Percentiles rank a stretch among this genome's conserved stretches.
Conservation (phyloP, 2,329 filamentous ascomycete genomes). For the Ambrosiella cleistominuta region DNA sequence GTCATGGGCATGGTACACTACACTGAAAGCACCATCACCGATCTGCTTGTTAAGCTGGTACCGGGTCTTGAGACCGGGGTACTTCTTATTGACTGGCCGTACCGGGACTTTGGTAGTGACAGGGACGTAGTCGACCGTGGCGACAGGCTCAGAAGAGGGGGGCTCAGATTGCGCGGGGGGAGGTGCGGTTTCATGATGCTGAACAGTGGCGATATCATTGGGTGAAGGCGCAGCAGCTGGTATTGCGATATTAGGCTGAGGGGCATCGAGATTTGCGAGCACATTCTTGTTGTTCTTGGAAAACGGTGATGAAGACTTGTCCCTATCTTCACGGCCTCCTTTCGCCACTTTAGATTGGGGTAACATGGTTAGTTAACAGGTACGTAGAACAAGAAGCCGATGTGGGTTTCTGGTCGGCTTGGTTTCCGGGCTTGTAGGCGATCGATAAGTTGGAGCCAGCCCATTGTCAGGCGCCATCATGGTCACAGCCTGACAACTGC, state of each 20-base stretch:
- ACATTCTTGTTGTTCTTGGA: not conserved
- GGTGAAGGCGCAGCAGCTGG: not conserved
- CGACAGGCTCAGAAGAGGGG: not conserved
- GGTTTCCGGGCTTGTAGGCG: not conserved
- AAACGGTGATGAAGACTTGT: slow-evolving; percentile 1
- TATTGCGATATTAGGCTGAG: not conserved
- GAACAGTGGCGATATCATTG: slow-evolving; percentile 4
- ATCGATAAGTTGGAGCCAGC: no score
- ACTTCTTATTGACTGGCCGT: slow-evolving; percentile 14
- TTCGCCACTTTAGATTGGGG: slow-evolving; percentile 4
- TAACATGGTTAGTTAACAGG: not conserved
- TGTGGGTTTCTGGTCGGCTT: not conserved
- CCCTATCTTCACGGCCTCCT: slow-evolving; percentile 9
- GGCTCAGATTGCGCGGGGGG: not conserved
- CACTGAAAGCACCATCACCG: slow-evolving; percentile 97
- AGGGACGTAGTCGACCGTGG: not conserved
- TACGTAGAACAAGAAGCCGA: not conserved
- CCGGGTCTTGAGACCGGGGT: slow-evolving; percentile 36
- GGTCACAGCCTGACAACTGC: not conserved
- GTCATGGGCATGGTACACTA: slow-evolving; percentile 84
- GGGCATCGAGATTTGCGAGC: not conserved
- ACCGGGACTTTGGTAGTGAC: not conserved
- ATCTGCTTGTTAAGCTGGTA: slow-evolving; percentile 54
- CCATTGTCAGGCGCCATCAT: no score
- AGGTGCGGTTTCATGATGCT: slow-evolving; percentile 7